phyloP scores from a whole-genome alignment of 495 filamentous ascomycete species.

The Penicillium nucicola region DNA sequence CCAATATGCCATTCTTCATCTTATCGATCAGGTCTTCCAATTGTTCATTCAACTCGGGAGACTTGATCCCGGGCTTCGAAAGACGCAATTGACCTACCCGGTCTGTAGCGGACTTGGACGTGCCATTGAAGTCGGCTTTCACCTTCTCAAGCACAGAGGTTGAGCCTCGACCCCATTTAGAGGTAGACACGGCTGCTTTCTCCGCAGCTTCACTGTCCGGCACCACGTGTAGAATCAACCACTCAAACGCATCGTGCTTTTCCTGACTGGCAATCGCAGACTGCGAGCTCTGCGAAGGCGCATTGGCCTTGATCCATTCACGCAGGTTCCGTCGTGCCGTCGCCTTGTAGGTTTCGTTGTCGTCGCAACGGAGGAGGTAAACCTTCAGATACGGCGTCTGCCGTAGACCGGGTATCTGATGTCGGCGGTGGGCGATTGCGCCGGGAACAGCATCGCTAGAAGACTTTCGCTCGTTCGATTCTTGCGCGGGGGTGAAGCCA shows the following conservation, averaged over 20 bases:
- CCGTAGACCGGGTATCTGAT: slow-evolving; percentile 92
- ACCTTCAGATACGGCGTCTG: slow-evolving; percentile 94
- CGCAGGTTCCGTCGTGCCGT: slow-evolving; percentile 71
- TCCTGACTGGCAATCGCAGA: slow-evolving; percentile 53
- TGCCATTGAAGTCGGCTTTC: slow-evolving; percentile 85
- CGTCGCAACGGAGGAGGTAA: slow-evolving; percentile 84
- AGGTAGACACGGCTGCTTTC: slow-evolving; percentile 64
- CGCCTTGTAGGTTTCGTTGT: slow-evolving; percentile 88
- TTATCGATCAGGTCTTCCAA: slow-evolving; percentile 84
- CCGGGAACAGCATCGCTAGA: slow-evolving; percentile 32
- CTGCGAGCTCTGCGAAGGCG: slow-evolving; percentile 42
- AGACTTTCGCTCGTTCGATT: slow-evolving; percentile 28
- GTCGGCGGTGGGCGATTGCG: slow-evolving; percentile 63
- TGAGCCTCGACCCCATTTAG: slow-evolving; percentile 76
- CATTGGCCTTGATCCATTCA: slow-evolving; percentile 86
- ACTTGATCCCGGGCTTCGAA: slow-evolving; percentile 51
- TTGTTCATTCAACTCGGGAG: slow-evolving; percentile 64
- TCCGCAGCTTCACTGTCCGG: slow-evolving; percentile 59
- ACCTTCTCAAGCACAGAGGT: slow-evolving; percentile 86
- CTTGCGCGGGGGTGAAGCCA: slow-evolving; percentile 65
- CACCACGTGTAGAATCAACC: slow-evolving; percentile 90
- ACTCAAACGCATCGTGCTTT: slow-evolving; percentile 94
- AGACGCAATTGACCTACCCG: slow-evolving; percentile 84
- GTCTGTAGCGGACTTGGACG: slow-evolving; percentile 73
- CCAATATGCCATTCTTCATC: slow-evolving; percentile 80